Conservation (phyloP, 192 early-diverging fungal species). For the Chytriomyces sp. region DNA sequence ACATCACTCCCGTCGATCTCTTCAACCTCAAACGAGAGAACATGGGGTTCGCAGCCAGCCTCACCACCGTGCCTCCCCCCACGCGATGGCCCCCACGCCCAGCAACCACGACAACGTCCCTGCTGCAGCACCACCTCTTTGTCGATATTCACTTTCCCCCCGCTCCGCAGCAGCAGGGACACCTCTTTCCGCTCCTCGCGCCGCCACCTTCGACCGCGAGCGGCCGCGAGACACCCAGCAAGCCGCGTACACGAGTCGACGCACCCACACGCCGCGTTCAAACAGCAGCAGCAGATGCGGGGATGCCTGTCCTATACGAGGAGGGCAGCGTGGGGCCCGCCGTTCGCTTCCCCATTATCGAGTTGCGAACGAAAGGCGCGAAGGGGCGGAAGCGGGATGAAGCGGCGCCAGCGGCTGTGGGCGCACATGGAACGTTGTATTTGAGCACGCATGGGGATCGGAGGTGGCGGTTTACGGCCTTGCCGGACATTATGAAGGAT, state of each 20-base stretch:
- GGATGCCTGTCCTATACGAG: too few species aligned
- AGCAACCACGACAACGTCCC: background rate
- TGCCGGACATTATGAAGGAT: constrained; percentile 20
- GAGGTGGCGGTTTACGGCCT: constrained; percentile 16
- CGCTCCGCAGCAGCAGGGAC: background rate
- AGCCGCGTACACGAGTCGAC: background rate
- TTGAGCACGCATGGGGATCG: constrained; percentile 20
- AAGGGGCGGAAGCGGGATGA: background rate
- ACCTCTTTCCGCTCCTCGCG: background rate
- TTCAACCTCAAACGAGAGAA: constrained; percentile 19
- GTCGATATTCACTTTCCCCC: constrained; percentile 3
- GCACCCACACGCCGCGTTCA: background rate
- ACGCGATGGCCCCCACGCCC: background rate
- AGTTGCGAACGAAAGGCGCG: too few species aligned
- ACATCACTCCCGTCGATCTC: constrained; percentile 15
- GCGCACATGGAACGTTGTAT: constrained; percentile 2
- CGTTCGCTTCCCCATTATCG: too few species aligned
- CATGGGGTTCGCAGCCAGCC: background rate
- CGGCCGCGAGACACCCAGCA: background rate
- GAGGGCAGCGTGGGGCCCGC: too few species aligned
- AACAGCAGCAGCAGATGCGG: background rate
- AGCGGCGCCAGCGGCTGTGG: background rate
- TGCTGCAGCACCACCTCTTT: background rate
- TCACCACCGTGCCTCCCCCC: background rate
- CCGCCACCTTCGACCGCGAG: background rate